Percentiles rank a stretch among this genome's conserved stretches.
Conservation (phyloP, 805 yeast species). For the Metschnikowia kofuensis region DNA sequence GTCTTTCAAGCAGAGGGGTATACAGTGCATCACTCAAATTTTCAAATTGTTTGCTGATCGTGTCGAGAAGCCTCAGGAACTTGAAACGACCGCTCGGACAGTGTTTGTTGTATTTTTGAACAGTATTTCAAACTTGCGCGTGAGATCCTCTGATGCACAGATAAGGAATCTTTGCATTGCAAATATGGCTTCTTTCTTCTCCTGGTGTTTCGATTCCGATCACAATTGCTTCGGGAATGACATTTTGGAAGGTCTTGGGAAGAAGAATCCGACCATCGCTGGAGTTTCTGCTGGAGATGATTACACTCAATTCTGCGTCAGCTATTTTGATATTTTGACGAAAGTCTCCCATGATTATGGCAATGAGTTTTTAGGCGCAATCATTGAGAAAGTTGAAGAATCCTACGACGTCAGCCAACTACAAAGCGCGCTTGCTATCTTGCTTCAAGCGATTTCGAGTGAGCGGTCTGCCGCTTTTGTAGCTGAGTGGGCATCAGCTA, state of each 20-base stretch:
- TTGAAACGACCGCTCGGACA: conserved; percentile 1
- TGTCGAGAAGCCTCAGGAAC: background rate
- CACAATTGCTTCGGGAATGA: background rate
- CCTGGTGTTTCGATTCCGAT: background rate
- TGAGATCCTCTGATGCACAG: conserved; percentile 3
- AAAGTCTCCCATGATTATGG: background rate
- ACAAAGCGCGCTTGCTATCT: background rate
- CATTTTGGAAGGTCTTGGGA: conserved; percentile 6
- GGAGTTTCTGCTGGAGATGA: conserved; percentile 1
- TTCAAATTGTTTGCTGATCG: conserved; percentile 14
- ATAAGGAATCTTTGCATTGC: background rate
- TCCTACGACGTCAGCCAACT: conserved; percentile 6
- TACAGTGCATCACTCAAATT: conserved; percentile 20
- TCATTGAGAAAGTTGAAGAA: conserved; percentile 9
- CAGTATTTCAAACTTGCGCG: conserved; percentile 4
- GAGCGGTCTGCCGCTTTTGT: background rate
- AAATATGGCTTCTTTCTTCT: conserved; percentile 3
- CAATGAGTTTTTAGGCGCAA: conserved; percentile 1
- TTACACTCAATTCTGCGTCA: conserved; percentile 3
- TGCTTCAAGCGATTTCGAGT: conserved; percentile 2
- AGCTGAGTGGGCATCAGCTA: conserved; percentile 10
- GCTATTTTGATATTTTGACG: conserved; percentile 1
- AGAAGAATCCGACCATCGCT: background rate
- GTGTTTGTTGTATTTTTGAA: conserved; percentile 11
- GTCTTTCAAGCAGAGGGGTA: conserved; percentile 19